A percentile compares a stretch with the other conserved stretches of the same genome.
Evolutionary conservation across 495 filamentous ascomycete genomes (phyloP).

Genomic region (Lentithecium fluviatile): DNA sequence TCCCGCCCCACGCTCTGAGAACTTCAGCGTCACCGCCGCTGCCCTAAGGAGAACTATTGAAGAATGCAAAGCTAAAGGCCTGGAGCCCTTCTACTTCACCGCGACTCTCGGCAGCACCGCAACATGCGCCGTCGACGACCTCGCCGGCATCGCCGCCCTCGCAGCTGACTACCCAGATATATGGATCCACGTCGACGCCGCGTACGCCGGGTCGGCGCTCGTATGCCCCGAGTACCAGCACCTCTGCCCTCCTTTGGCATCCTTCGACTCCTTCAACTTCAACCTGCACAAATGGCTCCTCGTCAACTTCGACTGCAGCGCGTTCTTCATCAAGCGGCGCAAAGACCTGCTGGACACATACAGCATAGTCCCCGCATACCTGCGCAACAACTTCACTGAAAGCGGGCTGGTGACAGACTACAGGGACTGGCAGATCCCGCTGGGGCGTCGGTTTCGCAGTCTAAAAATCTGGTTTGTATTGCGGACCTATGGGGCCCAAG

Average conservation of each 20-base stretch:
- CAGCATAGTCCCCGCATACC: constrained; percentile 78
- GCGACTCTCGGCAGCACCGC: constrained; percentile 85
- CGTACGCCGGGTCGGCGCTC: constrained; percentile 85
- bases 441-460: constrained; percentile 86
- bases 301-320: constrained; percentile 79
- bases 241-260: constrained; percentile 58
- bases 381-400: constrained; percentile 75
- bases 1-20: constrained; percentile 57
- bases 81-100: constrained; percentile 84
- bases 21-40: constrained; percentile 68
- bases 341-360: constrained; percentile 73
- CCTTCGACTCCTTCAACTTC: constrained; percentile 85
- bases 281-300: constrained; percentile 99
- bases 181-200: constrained; percentile 97
- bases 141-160: constrained; percentile 65
- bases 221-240: constrained; percentile 78
- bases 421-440: constrained; percentile 96
- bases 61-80: constrained; percentile 59
- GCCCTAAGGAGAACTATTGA: constrained; percentile 61
- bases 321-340: constrained; percentile 54
- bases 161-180: constrained; percentile 63
- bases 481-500: constrained; percentile 76
- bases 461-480: constrained; percentile 98
- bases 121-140: constrained; percentile 82
- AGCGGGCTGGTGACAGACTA: constrained; percentile 91